These are phyloP conservation scores for Copromyces sp. DNA, from an alignment of 495 filamentous ascomycete species.

Conservation along the genomic window DNA sequence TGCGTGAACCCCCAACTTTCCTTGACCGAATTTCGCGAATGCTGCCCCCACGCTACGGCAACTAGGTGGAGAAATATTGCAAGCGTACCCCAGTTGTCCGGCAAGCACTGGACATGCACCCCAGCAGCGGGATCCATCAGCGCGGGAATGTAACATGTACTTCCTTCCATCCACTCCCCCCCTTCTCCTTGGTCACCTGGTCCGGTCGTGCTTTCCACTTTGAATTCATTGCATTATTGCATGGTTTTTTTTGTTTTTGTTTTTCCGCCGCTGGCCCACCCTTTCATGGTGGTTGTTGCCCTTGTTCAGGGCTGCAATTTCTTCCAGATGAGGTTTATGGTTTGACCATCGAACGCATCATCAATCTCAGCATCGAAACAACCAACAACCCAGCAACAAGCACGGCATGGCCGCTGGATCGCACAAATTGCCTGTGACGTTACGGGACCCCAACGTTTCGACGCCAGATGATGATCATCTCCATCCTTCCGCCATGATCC, in stretches of 20 bases:
- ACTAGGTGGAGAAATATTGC: not conserved
- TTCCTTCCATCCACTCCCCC: not conserved
- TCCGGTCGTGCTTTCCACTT: not conserved
- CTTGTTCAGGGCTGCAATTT: slow-evolving; percentile 5
- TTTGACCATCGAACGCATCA: not conserved
- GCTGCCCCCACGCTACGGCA: not conserved
- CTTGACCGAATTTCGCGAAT: not conserved
- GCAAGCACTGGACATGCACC: not conserved
- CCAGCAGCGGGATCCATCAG: not conserved
- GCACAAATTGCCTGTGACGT: not conserved
- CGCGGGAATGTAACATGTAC: not conserved
- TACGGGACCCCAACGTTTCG: not conserved
- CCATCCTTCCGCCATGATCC: not conserved
- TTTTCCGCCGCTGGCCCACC: slow-evolving; percentile 4
- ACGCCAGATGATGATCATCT: not conserved
- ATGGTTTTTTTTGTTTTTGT: not conserved
- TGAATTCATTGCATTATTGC: not conserved
- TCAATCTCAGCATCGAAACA: not conserved
- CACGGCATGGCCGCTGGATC: not conserved
- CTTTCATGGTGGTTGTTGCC: slow-evolving; percentile 1
- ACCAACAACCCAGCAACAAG: not conserved
- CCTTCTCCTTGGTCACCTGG: not conserved
- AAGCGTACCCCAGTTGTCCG: not conserved
- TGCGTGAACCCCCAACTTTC: not conserved
- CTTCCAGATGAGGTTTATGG: slow-evolving; percentile 1